A percentile compares a stretch with the other conserved stretches of the same genome.
Conservation (phyloP, 164 flowering plant genomes). For the Cinnamomum chago region DNA sequence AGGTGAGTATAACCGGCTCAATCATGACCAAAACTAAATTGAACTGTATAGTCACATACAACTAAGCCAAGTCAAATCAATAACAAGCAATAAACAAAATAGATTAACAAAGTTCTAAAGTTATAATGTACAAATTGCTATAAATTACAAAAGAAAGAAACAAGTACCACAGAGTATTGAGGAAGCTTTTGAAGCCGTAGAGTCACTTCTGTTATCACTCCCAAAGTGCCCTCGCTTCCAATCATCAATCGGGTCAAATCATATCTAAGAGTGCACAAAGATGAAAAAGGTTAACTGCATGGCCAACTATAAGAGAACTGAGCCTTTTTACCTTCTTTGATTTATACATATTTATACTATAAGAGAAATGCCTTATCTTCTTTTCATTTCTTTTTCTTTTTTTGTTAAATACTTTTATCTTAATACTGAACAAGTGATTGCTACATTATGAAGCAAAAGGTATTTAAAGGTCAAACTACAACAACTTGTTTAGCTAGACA, state of each 20-base stretch:
- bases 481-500: too few species aligned
- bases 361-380: too few species aligned
- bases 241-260: conserved; percentile 91
- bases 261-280: conserved; percentile 41
- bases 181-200: conserved; percentile 90
- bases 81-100: background rate
- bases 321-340: background rate
- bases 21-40: background rate
- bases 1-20: background rate
- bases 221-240: conserved; percentile 99
- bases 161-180: conserved; percentile 74
- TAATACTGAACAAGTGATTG: background rate
- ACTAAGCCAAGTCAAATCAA: background rate
- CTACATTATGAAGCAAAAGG: background rate
- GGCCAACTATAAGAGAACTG: background rate
- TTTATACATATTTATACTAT: too few species aligned
- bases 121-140: background rate
- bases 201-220: conserved; percentile 93
- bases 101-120: background rate
- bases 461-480: background rate
- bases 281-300: background rate
- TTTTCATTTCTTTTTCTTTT: too few species aligned
- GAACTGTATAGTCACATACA: background rate
- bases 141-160: conserved; percentile 5
- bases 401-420: background rate